Base-by-base conservation (phyloP, 768 basidiomycete species). In the Rhodotorula toruloides region DNA sequence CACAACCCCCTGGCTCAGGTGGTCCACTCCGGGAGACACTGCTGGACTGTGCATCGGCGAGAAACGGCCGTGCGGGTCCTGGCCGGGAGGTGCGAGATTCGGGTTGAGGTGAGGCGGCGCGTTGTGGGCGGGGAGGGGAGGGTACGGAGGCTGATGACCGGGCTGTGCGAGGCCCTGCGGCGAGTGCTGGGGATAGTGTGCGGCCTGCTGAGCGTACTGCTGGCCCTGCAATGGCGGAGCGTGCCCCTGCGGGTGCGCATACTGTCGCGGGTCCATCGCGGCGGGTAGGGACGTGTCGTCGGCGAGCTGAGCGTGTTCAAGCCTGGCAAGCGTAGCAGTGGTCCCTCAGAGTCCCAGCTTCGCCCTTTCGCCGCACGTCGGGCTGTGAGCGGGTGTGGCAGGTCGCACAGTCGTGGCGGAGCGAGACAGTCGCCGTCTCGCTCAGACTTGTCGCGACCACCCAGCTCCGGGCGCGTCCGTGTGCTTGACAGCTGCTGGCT, bases 191-290 rank as follows among this genome's bases (percentile, higher is more conserved):
- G 46, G 36, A 14, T 34, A 50, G n/a, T 36, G 61, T 14, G 36
- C 54, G 34, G 13, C 16, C 6, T 46, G 47, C 54, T 29, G 60
- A 43, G 27, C 16, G 44, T 46, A 6, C 16, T 37, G 22, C 2
- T 25, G 53, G n/a, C 21, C 43, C 4, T 40, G 32, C 19, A 53
- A 27, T 22, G 61, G 54, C 10, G 46, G 54, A 4, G 57, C 16
- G 46, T 47, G 36, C 34, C 19, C 53, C 13, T 62, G 66, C 22
- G 58, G 47, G n/a, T 48, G 48, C 25, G n/a, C 34, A 19, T 21
- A 22, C 27, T 43, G 46, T 29, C 61, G 61, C 22, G 66, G 66
- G 47, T 67, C 61, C 66, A 67, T 67, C 34, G 22, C 34, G 44
- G 34, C 32, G 50, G 13, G 44, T 9, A 17, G n/a, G n/a, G n/a